These are phyloP conservation scores for Asparagopsis taxiformis DNA, from an alignment of 31 red algal species.

Conservation along the genomic window DNA sequence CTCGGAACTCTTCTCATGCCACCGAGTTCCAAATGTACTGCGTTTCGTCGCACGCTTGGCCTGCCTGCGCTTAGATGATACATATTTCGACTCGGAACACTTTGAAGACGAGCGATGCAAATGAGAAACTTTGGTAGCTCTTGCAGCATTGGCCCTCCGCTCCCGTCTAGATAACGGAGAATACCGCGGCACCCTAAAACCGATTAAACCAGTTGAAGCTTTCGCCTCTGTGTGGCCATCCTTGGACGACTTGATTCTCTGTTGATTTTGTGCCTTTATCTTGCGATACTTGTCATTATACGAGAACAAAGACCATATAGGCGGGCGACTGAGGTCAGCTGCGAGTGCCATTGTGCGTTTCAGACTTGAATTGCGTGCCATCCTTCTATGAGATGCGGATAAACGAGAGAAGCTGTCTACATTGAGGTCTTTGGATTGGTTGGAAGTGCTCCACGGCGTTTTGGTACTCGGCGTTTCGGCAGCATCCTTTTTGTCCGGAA, in stretches of 20 bases:
- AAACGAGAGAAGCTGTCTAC: background rate
- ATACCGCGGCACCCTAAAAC: background rate
- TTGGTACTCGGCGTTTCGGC: background rate
- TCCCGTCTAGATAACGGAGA: background rate
- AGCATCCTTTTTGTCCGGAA: background rate
- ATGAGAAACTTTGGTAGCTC: background rate
- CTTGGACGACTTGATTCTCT: background rate
- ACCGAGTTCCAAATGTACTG: background rate
- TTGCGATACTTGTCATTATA: constrained; percentile 13
- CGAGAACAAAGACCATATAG: constrained; percentile 16
- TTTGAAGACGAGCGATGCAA: background rate
- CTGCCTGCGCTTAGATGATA: background rate
- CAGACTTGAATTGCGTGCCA: constrained; percentile 4
- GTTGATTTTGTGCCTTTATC: background rate
- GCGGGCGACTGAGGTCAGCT: constrained; percentile 11
- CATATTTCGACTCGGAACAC: no score
- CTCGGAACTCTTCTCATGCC: background rate
- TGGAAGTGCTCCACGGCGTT: background rate
- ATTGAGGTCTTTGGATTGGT: background rate
- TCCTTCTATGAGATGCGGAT: background rate
- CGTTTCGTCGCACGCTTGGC: no score
- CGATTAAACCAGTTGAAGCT: background rate
- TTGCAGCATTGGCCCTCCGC: background rate
- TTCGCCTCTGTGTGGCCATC: background rate
- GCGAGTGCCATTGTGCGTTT: constrained; percentile 18